These are phyloP conservation scores for Mimosa bimucronata DNA, from an alignment of 306 rosid genomes.

Conservation along the genomic window DNA sequence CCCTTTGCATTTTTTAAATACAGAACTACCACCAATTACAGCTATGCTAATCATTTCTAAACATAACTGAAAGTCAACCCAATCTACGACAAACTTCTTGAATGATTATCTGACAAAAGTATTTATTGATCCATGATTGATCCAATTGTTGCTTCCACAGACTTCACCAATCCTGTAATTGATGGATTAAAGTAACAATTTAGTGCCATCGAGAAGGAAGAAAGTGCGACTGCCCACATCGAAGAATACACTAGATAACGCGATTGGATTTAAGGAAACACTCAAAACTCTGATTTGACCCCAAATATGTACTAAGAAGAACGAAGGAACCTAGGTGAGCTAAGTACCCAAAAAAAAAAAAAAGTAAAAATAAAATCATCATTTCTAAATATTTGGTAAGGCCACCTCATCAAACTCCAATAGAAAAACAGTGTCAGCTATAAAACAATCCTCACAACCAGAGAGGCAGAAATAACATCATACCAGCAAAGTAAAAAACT, in stretches of 20 bases:
- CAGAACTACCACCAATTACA: constrained; percentile 15
- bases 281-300: not conserved
- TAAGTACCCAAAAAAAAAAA: not conserved
- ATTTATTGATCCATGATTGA: constrained; percentile 17
- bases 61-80: constrained; percentile 40
- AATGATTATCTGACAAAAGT: not conserved
- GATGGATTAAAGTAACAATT: constrained; percentile 30
- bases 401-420: not conserved
- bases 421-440: not conserved
- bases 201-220: constrained; percentile 23
- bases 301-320: not conserved
- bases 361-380: not conserved
- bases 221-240: constrained; percentile 5
- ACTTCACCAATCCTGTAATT: constrained; percentile 57
- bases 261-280: constrained; percentile 15
- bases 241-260: not conserved
- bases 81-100: constrained; percentile 28
- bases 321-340: constrained; percentile 2
- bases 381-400: not conserved
- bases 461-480: constrained; percentile 20
- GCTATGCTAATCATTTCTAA: constrained; percentile 26
- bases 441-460: constrained; percentile 8
- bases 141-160: constrained; percentile 38
- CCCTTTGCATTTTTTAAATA: not conserved
- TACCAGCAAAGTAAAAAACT: not conserved